phyloP scores from a whole-genome alignment of 495 filamentous ascomycete genomes.

The Hyaloscypha finlandica region DNA sequence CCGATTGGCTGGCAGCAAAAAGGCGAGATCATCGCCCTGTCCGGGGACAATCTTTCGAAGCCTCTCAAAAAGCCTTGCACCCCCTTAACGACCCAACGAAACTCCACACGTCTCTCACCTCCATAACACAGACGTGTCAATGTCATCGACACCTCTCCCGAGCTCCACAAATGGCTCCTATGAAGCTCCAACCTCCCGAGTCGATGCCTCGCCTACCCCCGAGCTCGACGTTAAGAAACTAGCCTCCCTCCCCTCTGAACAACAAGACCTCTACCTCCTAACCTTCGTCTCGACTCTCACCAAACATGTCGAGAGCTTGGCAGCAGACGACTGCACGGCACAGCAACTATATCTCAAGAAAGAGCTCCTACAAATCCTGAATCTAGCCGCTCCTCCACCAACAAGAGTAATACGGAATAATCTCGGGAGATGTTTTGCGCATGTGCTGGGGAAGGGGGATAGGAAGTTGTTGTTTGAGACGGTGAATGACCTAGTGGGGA shows the following conservation, averaged over 20 bases:
- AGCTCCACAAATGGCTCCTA: slow-evolving; percentile 38
- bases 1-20: background rate
- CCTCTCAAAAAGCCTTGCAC: background rate
- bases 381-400: slow-evolving; percentile 78
- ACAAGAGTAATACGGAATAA: slow-evolving; percentile 90
- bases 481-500: slow-evolving; percentile 79
- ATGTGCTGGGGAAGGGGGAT: slow-evolving; percentile 85
- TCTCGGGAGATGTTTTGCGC: slow-evolving; percentile 78
- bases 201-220: slow-evolving; percentile 29
- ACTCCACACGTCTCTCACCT: slow-evolving; percentile 11
- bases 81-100: background rate
- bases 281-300: slow-evolving; percentile 85
- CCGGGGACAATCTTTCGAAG: slow-evolving; percentile 7
- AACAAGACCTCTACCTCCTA: slow-evolving; percentile 91
- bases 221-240: slow-evolving; percentile 87
- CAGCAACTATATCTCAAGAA: slow-evolving; percentile 88
- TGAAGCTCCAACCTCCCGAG: slow-evolving; percentile 28
- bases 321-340: slow-evolving; percentile 74
- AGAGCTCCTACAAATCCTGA: slow-evolving; percentile 88
- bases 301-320: slow-evolving; percentile 73
- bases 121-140: slow-evolving; percentile 16
- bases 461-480: slow-evolving; percentile 91
- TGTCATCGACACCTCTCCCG: slow-evolving; percentile 29
- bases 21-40: slow-evolving; percentile 1
- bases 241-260: slow-evolving; percentile 86